These are phyloP conservation scores for Colletotrichum euphorbiae DNA, from an alignment of 2,329 filamentous ascomycete genomes.

Conservation along the genomic window DNA sequence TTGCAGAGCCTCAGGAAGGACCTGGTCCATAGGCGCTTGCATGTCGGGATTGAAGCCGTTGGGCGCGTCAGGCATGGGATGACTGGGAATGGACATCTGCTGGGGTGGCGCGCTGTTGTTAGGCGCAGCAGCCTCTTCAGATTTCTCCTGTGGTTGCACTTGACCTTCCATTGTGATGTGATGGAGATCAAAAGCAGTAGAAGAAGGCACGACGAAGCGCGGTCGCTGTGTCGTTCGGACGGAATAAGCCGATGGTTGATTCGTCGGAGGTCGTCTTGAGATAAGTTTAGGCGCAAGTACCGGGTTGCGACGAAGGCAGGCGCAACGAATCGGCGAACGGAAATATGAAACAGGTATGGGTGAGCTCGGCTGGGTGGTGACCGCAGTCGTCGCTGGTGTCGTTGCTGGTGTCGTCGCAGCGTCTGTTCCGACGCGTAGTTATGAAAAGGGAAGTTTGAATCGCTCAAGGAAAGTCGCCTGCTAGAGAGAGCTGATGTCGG, in stretches of 20 bases:
- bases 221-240: constrained; percentile 1
- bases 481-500: constrained; percentile 11
- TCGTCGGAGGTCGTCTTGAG: constrained; percentile 7
- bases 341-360: constrained; percentile 25
- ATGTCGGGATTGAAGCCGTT: constrained; percentile 32
- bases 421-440: not conserved
- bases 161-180: constrained; percentile 31
- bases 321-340: constrained; percentile 6
- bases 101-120: constrained; percentile 15
- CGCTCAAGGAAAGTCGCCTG: not conserved
- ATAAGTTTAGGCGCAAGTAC: constrained; percentile 15
- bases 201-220: not conserved
- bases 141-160: constrained; percentile 28
- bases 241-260: not conserved
- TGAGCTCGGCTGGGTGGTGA: not conserved
- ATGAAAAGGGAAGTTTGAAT: not conserved
- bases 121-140: constrained; percentile 15
- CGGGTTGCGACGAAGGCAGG: constrained; percentile 5
- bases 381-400: not conserved
- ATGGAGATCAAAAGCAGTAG: not conserved
- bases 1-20: constrained; percentile 39
- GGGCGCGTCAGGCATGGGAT: constrained; percentile 20
- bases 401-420: constrained; percentile 1
- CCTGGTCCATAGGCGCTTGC: constrained; percentile 39
- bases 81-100: constrained; percentile 21